These are phyloP conservation scores for Castanea crenata DNA, from an alignment of 306 rosid genomes.

Conservation along the genomic window DNA sequence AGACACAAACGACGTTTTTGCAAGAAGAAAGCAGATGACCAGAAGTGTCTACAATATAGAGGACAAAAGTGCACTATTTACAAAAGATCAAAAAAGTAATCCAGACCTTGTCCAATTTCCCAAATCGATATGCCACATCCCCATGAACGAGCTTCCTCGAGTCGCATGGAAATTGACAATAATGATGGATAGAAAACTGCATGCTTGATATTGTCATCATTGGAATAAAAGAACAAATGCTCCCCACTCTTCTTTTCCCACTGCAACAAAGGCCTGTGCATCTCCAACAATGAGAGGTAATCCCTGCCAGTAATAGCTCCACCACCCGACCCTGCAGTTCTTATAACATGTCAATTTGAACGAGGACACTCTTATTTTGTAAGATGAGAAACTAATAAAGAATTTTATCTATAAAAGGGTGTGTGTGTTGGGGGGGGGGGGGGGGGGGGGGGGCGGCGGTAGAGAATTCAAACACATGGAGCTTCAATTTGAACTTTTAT, in stretches of 20 bases:
- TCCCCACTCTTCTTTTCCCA: slow-evolving; percentile 89
- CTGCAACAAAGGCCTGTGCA: slow-evolving; percentile 64
- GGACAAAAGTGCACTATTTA: slow-evolving; percentile 14
- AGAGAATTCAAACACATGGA: too few relatives aligned
- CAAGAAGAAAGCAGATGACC: not conserved
- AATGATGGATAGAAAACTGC: slow-evolving; percentile 87
- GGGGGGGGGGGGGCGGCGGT: too few relatives aligned
- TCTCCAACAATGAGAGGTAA: slow-evolving; percentile 71
- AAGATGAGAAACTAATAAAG: not conserved
- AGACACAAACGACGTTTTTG: not conserved
- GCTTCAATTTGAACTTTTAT: too few relatives aligned
- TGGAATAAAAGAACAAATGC: slow-evolving; percentile 67
- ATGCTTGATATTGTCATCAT: slow-evolving; percentile 48
- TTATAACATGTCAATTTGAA: not conserved
- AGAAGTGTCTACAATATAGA: not conserved
- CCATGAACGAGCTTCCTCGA: slow-evolving; percentile 82
- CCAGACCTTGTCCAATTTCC: slow-evolving; percentile 99
- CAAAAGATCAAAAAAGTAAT: slow-evolving; percentile 79
- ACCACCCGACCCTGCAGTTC: slow-evolving; percentile 53
- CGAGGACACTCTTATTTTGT: too few relatives aligned
- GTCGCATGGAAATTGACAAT: slow-evolving; percentile 71
- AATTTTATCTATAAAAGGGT: not conserved
- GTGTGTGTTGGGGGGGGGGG: not conserved
- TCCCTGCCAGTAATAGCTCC: slow-evolving; percentile 82
- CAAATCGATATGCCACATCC: slow-evolving; percentile 91